Percentiles rank a stretch among this genome's conserved stretches.
These are phyloP conservation scores for Mycosphaerella sp. DNA, from an alignment of 2,329 filamentous ascomycete genomes.

Conservation along the genomic window DNA sequence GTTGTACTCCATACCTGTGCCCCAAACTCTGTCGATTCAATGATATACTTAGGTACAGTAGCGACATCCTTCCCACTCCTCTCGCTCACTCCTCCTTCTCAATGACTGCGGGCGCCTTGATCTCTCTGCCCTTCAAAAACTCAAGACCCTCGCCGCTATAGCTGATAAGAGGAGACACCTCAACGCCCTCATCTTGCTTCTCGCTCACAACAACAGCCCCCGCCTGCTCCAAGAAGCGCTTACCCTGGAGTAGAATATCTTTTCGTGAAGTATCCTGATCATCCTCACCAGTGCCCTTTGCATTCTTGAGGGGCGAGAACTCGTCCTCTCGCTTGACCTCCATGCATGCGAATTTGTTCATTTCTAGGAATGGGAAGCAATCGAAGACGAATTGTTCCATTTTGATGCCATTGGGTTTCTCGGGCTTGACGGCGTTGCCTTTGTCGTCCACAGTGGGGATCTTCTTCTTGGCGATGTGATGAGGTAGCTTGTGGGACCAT, in stretches of 20 bases:
- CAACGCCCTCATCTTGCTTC: slow-evolving; percentile 60
- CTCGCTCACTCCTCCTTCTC: slow-evolving; percentile 51
- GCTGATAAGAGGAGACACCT: slow-evolving; percentile 88
- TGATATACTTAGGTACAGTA: neutral
- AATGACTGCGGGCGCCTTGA: slow-evolving; percentile 59
- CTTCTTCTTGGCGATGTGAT: slow-evolving; percentile 98
- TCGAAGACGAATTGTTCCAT: slow-evolving; percentile 99
- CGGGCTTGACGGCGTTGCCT: slow-evolving; percentile 78
- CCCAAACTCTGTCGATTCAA: neutral
- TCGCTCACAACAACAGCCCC: slow-evolving; percentile 69
- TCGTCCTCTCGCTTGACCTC: slow-evolving; percentile 96
- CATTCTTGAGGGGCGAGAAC: slow-evolving; percentile 96
- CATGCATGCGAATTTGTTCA: slow-evolving; percentile 89
- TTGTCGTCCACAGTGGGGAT: slow-evolving; percentile 74
- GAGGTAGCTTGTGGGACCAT: slow-evolving; percentile 80
- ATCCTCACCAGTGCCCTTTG: slow-evolving; percentile 76
- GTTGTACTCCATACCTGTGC: too few relatives aligned
- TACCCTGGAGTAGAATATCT: slow-evolving; percentile 86
- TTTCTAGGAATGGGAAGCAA: slow-evolving; percentile 81
- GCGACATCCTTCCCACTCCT: slow-evolving; percentile 25
- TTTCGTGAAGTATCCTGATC: slow-evolving; percentile 87
- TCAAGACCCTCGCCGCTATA: slow-evolving; percentile 65
- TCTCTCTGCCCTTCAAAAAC: slow-evolving; percentile 53
- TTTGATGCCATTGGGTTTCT: slow-evolving; percentile 97
- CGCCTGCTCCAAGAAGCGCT: slow-evolving; percentile 74